Conservation (phyloP, 2,329 filamentous ascomycete species). For the Dactylellina cionopaga region DNA sequence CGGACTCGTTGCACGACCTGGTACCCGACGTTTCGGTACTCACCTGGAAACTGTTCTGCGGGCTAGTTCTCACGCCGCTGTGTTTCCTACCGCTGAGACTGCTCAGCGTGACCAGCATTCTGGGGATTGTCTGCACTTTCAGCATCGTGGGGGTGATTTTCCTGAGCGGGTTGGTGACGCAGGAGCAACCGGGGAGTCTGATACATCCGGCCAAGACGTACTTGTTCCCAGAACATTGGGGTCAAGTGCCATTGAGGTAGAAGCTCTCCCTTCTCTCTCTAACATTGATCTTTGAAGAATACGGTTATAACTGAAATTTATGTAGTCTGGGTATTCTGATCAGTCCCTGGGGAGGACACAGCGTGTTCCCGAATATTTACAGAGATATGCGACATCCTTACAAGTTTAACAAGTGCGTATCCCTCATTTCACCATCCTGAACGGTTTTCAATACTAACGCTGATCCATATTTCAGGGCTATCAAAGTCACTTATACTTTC, state of each 20-base stretch:
- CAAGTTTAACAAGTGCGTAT: conserved; percentile 70
- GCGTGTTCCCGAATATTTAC: conserved; percentile 86
- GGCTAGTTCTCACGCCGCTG: conserved; percentile 79
- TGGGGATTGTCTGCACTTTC: conserved; percentile 91
- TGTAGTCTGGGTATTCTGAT: conserved; percentile 66
- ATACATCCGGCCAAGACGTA: conserved; percentile 81
- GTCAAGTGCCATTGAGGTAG: conserved; percentile 81
- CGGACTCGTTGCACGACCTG: conserved; percentile 83
- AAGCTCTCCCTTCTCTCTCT: too few relatives aligned
- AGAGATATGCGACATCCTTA: conserved; percentile 82
- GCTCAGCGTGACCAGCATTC: conserved; percentile 87
- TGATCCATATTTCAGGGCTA: conserved; percentile 63
- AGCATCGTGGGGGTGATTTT: conserved; percentile 86
- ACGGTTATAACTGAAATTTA: neutral
- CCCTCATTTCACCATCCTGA: neutral
- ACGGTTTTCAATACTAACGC: neutral
- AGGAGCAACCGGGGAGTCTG: conserved; percentile 80
- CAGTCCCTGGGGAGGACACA: conserved; percentile 75
- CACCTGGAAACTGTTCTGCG: conserved; percentile 86
- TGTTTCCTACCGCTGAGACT: conserved; percentile 85
- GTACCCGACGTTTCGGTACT: conserved; percentile 75
- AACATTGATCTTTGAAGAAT: neutral
- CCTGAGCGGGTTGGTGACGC: conserved; percentile 86
- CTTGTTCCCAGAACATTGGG: conserved; percentile 86
- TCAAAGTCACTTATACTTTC: conserved; percentile 84